Evolutionary conservation across 768 basidiomycete genomes (phyloP), one percentile per base, ranked within the genome.

Genomic region (Mycena haematopus): DNA sequence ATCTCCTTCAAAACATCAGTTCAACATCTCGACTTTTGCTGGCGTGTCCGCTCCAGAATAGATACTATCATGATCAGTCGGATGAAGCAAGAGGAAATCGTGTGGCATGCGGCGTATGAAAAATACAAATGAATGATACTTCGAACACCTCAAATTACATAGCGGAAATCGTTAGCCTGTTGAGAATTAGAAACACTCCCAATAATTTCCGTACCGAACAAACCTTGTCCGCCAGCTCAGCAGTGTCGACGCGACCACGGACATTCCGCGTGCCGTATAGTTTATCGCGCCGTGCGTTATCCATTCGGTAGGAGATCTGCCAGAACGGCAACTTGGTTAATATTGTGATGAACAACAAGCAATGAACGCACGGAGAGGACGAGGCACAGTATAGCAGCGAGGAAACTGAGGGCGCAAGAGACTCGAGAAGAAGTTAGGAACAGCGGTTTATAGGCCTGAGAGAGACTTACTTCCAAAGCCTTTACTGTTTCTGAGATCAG

Each of bases 141-240:
- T n/a, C n/a, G 6, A 42, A 42, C 17, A 44, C 19, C 29, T 50
- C 29, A 50, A 31, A 50, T 50, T 8, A 84, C 68, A 62, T 89
- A 90, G 55, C 88, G 84, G 77, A 89, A 90, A 21, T 77, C 76
- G 3, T 84, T 83, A 0, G 88, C 86, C 88, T 89, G 53, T 6
- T 56, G 44, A 40, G 21, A 47, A 17, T 57, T 19, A 42, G 24
- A 46, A 24, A 47, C n/a, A 38, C 57, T 24, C 4, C 8, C 22
- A 31, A 51, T 38, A 14, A 17, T 27, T 24, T 36, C 19, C 33
- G 17, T 9, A 36, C 8, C 29, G 19, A 10, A 44, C 78, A 29
- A 62, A 89, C 89, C 77, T 86, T 79, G 69, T 91, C 90, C 1
- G 90, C 90, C 8, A 89, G 71, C 63, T 88, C 82, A 27, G 80